Conservation (phyloP, 2,329 filamentous ascomycete genomes). For the Aspergillus sp. region DNA sequence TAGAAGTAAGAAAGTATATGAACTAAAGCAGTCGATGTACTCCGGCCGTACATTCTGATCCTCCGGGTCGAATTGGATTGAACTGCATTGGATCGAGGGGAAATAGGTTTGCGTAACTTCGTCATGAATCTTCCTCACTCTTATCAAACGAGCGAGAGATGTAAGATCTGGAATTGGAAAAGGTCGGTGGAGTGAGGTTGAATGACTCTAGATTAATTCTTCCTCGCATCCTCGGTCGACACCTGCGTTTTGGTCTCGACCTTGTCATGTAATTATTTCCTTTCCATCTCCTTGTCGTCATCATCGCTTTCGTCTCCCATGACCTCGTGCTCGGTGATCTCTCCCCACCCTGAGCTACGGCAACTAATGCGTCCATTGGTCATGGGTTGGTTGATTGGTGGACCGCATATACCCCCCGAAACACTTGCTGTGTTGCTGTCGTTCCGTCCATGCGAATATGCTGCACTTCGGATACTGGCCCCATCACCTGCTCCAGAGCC, state of each 20-base stretch:
- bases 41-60: no score
- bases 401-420: constrained; percentile 42
- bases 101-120: no score
- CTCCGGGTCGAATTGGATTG: no score
- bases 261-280: constrained; percentile 13
- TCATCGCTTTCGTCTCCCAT: constrained; percentile 28
- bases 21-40: no score
- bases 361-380: constrained; percentile 33
- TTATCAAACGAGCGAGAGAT: no score
- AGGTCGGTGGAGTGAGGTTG: no score
- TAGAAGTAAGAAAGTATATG: no score
- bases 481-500: constrained; percentile 50
- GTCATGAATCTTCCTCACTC: no score
- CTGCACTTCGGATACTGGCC: constrained; percentile 68
- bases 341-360: constrained; percentile 39
- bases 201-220: neutral
- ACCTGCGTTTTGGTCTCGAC: constrained; percentile 2
- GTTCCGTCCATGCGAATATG: constrained; percentile 62
- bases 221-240: neutral
- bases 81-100: no score
- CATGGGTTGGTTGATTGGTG: constrained; percentile 19
- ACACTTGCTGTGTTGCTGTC: constrained; percentile 78
- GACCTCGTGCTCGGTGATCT: constrained; percentile 21
- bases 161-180: no score
- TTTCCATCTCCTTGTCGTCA: constrained; percentile 8